These are phyloP conservation scores for Tagetes patula DNA, from an alignment of 129 eudicot species.

Conservation along the genomic window DNA sequence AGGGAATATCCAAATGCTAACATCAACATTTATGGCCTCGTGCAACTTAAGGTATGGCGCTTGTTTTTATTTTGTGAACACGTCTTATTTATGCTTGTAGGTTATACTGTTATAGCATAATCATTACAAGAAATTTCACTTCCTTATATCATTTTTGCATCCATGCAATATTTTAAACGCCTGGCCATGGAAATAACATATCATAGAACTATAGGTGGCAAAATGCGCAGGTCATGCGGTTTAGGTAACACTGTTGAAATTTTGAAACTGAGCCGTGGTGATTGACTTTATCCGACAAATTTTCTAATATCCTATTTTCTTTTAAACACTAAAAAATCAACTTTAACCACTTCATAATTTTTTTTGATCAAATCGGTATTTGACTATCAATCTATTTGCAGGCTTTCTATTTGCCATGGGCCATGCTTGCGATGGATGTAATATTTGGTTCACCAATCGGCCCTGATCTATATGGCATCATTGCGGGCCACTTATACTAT, in stretches of 20 bases:
- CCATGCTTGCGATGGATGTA: constrained; percentile 87
- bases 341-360: not conserved
- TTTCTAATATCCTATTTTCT: not conserved
- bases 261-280: not conserved
- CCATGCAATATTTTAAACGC: constrained; percentile 5
- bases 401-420: constrained; percentile 96
- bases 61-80: not conserved
- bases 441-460: constrained; percentile 73
- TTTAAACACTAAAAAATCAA: not conserved
- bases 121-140: not conserved
- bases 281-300: not conserved
- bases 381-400: constrained; percentile 25
- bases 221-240: not conserved
- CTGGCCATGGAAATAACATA: not conserved
- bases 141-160: not conserved
- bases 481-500: constrained; percentile 82
- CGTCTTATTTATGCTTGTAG: not conserved
- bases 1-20: constrained; percentile 77
- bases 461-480: constrained; percentile 78
- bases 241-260: not conserved
- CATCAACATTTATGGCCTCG: constrained; percentile 80
- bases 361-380: not conserved
- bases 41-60: constrained; percentile 58
- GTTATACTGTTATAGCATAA: not conserved
- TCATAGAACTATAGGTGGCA: constrained; percentile 4